A percentile compares a stretch with the other conserved stretches of the same genome.
Evolutionary conservation across 805 yeast species (phyloP).

Genomic region (Ogataea henricii): DNA sequence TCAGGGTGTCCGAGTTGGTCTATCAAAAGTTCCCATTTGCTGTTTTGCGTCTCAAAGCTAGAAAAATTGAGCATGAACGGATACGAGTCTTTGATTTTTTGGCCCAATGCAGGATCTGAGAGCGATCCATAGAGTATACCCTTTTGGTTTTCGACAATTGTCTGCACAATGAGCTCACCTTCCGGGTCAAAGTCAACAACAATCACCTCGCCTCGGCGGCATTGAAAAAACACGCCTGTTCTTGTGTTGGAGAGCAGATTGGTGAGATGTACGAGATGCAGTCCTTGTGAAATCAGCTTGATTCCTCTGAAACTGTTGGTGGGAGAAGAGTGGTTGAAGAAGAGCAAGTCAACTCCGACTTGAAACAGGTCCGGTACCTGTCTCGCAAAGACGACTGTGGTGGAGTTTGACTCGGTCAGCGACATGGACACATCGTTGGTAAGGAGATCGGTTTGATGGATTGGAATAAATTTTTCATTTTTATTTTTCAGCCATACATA

Average conservation of each 20-base stretch:
- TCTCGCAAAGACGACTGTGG: constrained; percentile 15
- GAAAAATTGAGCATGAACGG: constrained; percentile 26
- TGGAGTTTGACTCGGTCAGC: constrained; percentile 9
- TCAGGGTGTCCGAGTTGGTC: constrained; percentile 1
- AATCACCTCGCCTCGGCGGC: constrained; percentile 32
- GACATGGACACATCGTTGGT: constrained; percentile 7
- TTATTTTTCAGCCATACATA: no score
- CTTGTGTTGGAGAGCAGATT: constrained; percentile 38
- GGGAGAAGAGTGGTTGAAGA: constrained; percentile 17
- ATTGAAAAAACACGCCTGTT: constrained; percentile 41
- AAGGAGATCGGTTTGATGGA: no score
- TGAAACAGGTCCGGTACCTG: constrained; percentile 17
- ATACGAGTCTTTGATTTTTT: constrained; percentile 7
- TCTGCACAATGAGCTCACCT: constrained; percentile 17
- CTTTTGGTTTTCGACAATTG: constrained; percentile 11
- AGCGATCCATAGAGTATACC: constrained; percentile 5
- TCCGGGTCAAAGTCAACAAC: constrained; percentile 32
- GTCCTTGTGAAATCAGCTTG: constrained; percentile 50
- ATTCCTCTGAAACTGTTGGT: constrained; percentile 42
- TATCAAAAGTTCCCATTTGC: constrained; percentile 30
- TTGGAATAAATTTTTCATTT: no score
- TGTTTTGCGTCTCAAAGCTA: constrained; percentile 27
- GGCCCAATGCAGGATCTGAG: not conserved
- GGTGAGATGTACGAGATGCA: constrained; percentile 58
- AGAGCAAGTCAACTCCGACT: constrained; percentile 30